Base-by-base conservation (phyloP, 768 basidiomycete species). In the Exsudoporus frostii region DNA sequence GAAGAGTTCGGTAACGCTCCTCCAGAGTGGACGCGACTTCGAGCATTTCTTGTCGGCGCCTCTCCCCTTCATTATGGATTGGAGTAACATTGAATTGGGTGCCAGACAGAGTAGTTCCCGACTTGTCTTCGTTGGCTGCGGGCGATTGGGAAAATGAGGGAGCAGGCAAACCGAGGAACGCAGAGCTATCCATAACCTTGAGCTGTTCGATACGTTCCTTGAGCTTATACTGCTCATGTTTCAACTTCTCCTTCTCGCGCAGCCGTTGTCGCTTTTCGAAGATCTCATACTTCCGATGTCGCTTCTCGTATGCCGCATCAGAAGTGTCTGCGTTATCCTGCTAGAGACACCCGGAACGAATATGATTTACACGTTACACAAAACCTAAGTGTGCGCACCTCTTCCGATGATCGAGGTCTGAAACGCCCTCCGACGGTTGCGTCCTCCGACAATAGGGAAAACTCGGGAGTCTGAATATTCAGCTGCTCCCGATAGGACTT, bases 161-260 rank as follows among this genome's bases (percentile, higher is more conserved):
- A 6, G 82, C 78, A 37, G 85, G 79, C 41, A 88, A 72, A 25
- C 75, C 64, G 29, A 90, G 79, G 68, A 91, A 92, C 3, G 86
- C 84, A 49, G 79, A 70, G 44, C 78, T 70, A 54, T 91, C 88
- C 84, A 94, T 87, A 25, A 75, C 77, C 50, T 78, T 80, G 51
- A 94, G 77, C 63, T 93, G 88, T 47, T 94, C 91, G 55, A 94
- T 88, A 33, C 92, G 83, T 64, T 92, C 87, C 68, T 88, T 88
- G 63, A 96, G 82, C 66, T 92, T 92, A 73, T 93, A 92, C 60
- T 92, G 90, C 64, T 94, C 92, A 59, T 92, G 87, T 70, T 89
- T 87, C 50, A 95, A 80, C 66, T 92, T 92, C 71, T 96, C 92
- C 71, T 92, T 92, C 72, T 95, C 92, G 50, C 92, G 83, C 32